Percentiles rank a stretch among this genome's conserved stretches.
These are phyloP conservation scores for Rhodotorula sp. DNA, from an alignment of 1,284 basidiomycete species.

Conservation along the genomic window DNA sequence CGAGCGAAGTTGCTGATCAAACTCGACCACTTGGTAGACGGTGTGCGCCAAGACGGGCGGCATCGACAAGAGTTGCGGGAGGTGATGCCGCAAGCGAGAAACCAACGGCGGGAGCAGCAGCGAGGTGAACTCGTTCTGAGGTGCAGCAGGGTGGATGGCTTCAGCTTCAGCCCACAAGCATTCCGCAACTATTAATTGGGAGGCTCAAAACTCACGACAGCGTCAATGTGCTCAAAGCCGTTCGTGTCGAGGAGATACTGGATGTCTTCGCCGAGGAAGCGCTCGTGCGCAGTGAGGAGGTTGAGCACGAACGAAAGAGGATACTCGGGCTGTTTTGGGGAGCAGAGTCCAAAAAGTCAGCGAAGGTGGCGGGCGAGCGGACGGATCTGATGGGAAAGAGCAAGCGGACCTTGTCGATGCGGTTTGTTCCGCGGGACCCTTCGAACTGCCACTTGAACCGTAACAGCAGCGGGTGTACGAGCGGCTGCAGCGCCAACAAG, in stretches of 20 bases:
- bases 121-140: slow-evolving; percentile 61
- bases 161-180: not conserved
- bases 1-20: slow-evolving; percentile 74
- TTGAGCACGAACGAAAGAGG: slow-evolving; percentile 89
- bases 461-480: slow-evolving; percentile 78
- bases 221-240: slow-evolving; percentile 64
- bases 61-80: slow-evolving; percentile 70
- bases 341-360: not conserved
- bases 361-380: not conserved
- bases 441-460: slow-evolving; percentile 98
- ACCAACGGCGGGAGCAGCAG: slow-evolving; percentile 38
- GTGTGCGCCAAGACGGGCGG: slow-evolving; percentile 90
- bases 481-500: slow-evolving; percentile 74
- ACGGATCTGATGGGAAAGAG: not conserved
- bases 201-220: slow-evolving; percentile 61
- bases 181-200: slow-evolving; percentile 18
- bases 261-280: slow-evolving; percentile 71
- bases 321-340: slow-evolving; percentile 77
- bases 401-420: slow-evolving; percentile 75
- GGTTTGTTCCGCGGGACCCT: slow-evolving; percentile 77
- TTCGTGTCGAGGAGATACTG: slow-evolving; percentile 67
- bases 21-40: slow-evolving; percentile 83
- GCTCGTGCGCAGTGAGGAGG: slow-evolving; percentile 71
- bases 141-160: slow-evolving; percentile 6
- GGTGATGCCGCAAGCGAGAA: slow-evolving; percentile 65